Percentiles rank a stretch among this genome's conserved stretches.
Evolutionary conservation across 2,329 filamentous ascomycete species (phyloP).

Genomic region (Chaetomium strumarium): DNA sequence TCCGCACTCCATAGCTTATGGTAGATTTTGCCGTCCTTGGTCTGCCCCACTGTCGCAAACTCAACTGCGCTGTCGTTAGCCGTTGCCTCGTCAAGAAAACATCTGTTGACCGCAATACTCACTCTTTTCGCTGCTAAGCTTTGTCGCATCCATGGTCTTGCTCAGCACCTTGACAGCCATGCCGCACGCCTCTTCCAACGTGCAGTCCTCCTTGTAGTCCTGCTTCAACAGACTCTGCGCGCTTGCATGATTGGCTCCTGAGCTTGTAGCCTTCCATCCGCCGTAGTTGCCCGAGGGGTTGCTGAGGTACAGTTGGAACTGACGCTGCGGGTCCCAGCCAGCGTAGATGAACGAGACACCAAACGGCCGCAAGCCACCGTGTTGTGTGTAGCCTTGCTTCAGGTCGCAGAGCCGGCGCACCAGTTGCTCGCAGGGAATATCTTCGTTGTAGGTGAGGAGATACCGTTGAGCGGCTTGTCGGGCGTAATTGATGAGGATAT

Average conservation of each 20-base stretch:
- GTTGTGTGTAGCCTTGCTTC: slow-evolving; percentile 98
- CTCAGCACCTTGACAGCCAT: slow-evolving; percentile 98
- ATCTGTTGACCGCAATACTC: slow-evolving; percentile 35
- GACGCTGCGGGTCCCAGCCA: slow-evolving; percentile 88
- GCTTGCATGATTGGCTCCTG: slow-evolving; percentile 95
- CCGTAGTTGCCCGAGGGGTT: slow-evolving; percentile 99
- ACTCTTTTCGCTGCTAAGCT: slow-evolving; percentile 99
- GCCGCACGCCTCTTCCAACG: slow-evolving; percentile 90
- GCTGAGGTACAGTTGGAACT: slow-evolving; percentile 99
- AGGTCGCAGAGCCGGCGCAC: slow-evolving; percentile 94
- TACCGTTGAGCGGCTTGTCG: slow-evolving; percentile 95
- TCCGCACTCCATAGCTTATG: slow-evolving; percentile 96
- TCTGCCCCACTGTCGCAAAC: slow-evolving; percentile 96
- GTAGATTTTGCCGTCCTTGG: slow-evolving; percentile 92
- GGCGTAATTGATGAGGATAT: slow-evolving; percentile 99
- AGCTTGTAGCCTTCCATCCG: slow-evolving; percentile 97
- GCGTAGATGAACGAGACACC: slow-evolving; percentile 99
- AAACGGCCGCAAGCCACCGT: slow-evolving; percentile 95
- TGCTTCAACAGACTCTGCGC: slow-evolving; percentile 97
- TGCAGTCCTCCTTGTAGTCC: slow-evolving; percentile 98
- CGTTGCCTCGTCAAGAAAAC: neutral
- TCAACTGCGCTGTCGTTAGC: slow-evolving; percentile 58
- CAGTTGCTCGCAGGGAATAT: slow-evolving; percentile 98
- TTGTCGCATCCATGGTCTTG: slow-evolving; percentile 99
- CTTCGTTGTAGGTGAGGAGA: slow-evolving; percentile 98